phyloP scores from a whole-genome alignment of 2,329 filamentous ascomycete genomes.

The Colletotrichum siamense region DNA sequence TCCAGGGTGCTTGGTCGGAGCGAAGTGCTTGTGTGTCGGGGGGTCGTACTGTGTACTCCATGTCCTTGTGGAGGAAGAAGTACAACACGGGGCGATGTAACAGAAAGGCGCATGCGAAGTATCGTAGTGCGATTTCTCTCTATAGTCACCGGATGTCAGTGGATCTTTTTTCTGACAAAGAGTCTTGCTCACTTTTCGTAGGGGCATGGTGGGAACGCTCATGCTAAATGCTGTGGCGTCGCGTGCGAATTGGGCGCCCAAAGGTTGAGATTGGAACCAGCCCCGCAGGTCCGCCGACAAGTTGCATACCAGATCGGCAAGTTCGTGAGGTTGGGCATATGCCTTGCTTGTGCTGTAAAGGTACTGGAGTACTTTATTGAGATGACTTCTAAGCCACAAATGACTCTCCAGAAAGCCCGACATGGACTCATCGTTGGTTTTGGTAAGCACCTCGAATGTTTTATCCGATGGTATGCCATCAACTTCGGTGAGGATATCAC shows the following conservation, averaged over 20 bases:
- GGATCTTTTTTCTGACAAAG: not conserved
- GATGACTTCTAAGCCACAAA: not conserved
- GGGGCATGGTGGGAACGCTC: not conserved
- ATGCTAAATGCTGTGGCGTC: slow-evolving; percentile 2
- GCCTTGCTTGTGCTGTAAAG: slow-evolving; percentile 3
- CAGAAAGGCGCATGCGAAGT: slow-evolving; percentile 8
- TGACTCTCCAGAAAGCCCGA: not conserved
- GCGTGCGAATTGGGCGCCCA: not conserved
- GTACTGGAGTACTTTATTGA: not conserved
- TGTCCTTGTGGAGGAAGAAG: slow-evolving; percentile 11
- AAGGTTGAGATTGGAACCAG: not conserved
- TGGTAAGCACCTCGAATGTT: not conserved
- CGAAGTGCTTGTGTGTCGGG: not conserved
- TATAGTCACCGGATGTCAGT: not conserved
- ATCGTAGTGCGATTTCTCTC: slow-evolving; percentile 11
- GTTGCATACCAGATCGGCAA: not conserved
- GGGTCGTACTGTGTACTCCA: slow-evolving; percentile 5
- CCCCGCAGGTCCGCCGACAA: not conserved
- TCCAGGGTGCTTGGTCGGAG: slow-evolving; percentile 7
- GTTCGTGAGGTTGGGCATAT: slow-evolving; percentile 9
- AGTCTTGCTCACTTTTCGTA: not conserved
- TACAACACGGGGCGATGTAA: slow-evolving; percentile 9
- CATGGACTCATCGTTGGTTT: not conserved
- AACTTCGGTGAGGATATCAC: not conserved
- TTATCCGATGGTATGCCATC: not conserved